phyloP scores from a whole-genome alignment of 2,329 filamentous ascomycete genomes.

The Beauveria sp. region DNA sequence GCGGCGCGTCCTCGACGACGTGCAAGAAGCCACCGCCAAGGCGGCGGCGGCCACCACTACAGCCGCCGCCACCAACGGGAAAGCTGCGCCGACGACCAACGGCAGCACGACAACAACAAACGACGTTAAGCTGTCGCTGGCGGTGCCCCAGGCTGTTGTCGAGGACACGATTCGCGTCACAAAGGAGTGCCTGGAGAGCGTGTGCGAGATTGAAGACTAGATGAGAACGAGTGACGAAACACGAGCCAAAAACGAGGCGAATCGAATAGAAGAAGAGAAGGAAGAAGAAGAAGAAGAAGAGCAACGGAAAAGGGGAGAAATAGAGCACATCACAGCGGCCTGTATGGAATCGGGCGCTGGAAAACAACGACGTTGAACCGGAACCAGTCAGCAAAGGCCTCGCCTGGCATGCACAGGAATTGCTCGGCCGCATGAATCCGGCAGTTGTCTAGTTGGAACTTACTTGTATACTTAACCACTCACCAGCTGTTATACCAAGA shows the following conservation, averaged over 20 bases:
- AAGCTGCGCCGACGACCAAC: constrained; percentile 14
- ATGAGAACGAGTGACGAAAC: neutral
- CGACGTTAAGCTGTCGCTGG: constrained; percentile 33
- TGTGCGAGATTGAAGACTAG: constrained; percentile 32
- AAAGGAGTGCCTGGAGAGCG: constrained; percentile 48
- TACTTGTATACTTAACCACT: constrained; percentile 1
- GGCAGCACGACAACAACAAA: constrained; percentile 14
- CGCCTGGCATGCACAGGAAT: neutral
- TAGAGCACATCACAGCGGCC: too few species aligned
- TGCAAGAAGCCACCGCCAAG: constrained; percentile 40
- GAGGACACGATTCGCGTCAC: constrained; percentile 55
- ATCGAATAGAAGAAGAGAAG: too few species aligned
- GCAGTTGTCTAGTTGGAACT: neutral
- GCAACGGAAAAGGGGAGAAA: too few species aligned
- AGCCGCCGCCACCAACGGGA: constrained; percentile 20
- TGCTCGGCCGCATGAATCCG: neutral
- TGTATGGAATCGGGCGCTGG: too few species aligned
- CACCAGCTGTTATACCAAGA: neutral
- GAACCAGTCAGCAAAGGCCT: too few species aligned
- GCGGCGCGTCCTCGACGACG: constrained; percentile 53
- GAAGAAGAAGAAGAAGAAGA: too few species aligned
- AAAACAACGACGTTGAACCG: neutral
- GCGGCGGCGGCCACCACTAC: neutral
- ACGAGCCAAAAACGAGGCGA: too few species aligned
- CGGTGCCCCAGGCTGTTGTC: constrained; percentile 51